Evolutionary conservation across 139 green algal genomes (phyloP).

Genomic region (Chlorella sp.): DNA sequence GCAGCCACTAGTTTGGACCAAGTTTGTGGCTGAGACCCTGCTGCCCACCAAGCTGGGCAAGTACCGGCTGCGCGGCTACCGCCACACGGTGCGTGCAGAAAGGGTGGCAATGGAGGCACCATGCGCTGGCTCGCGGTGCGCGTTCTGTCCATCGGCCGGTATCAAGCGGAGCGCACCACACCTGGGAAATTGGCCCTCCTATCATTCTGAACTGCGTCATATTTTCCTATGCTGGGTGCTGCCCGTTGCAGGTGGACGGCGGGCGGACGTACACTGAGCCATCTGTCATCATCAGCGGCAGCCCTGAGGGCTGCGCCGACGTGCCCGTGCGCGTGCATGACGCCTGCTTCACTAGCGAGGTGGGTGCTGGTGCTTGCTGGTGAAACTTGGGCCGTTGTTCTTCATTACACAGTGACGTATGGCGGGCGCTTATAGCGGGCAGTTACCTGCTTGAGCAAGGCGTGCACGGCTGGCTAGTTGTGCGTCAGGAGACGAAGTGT

Average conservation of each 20-base stretch:
- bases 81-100: constrained; percentile 75
- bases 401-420: no score
- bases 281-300: constrained; percentile 83
- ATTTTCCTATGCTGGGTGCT: constrained; percentile 3
- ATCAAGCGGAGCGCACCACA: no score
- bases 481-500: not conserved
- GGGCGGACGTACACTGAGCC: constrained; percentile 86
- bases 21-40: constrained; percentile 93
- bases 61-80: constrained; percentile 89
- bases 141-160: not conserved
- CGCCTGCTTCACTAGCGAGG: constrained; percentile 95
- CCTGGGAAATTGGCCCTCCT: no score
- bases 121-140: no score
- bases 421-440: no score
- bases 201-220: not conserved
- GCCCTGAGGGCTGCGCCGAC: constrained; percentile 77
- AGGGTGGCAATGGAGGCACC: not conserved
- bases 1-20: constrained; percentile 53
- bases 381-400: not conserved
- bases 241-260: constrained; percentile 75
- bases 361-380: not conserved
- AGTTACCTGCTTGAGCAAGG: no score
- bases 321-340: constrained; percentile 93
- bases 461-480: not conserved
- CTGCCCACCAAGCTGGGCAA: constrained; percentile 88